Percentiles rank a stretch among this genome's conserved stretches.
Conservation (phyloP, 176 grass and related monocot genomes). For the Ampelocalamus luodianensis region DNA sequence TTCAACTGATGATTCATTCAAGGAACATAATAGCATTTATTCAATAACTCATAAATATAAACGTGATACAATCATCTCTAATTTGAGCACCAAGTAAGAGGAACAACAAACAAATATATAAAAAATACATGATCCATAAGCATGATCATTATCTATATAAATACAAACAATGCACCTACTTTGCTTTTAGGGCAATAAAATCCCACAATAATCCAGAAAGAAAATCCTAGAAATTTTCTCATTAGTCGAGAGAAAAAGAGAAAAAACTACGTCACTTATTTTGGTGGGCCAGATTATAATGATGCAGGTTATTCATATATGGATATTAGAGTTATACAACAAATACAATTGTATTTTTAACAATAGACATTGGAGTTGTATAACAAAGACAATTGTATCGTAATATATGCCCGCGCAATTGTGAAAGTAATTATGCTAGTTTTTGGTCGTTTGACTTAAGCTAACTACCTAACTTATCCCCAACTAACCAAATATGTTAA, state of each 20-base stretch:
- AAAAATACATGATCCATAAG: neutral
- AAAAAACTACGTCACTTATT: neutral
- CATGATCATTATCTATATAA: neutral
- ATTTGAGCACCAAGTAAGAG: too few species aligned
- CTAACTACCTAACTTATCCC: neutral
- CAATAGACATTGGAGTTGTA: too few species aligned
- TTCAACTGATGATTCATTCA: too few species aligned
- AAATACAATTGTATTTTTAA: neutral
- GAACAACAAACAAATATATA: too few species aligned
- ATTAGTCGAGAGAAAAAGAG: neutral
- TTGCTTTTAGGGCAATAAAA: neutral
- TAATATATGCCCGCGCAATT: rapidly evolving
- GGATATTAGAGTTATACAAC: neutral
- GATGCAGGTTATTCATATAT: neutral
- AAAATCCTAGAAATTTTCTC: neutral
- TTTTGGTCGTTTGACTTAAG: neutral
- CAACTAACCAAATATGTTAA: neutral
- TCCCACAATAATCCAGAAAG: neutral
- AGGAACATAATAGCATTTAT: too few species aligned
- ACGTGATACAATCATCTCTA: too few species aligned
- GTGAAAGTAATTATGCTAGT: neutral
- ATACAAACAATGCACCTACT: neutral
- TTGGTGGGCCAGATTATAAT: neutral
- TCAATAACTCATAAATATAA: too few species aligned
- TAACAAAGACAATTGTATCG: too few species aligned